phyloP scores from a whole-genome alignment of 352 stramenopile genomes.

The Phytopythium aichiense region DNA sequence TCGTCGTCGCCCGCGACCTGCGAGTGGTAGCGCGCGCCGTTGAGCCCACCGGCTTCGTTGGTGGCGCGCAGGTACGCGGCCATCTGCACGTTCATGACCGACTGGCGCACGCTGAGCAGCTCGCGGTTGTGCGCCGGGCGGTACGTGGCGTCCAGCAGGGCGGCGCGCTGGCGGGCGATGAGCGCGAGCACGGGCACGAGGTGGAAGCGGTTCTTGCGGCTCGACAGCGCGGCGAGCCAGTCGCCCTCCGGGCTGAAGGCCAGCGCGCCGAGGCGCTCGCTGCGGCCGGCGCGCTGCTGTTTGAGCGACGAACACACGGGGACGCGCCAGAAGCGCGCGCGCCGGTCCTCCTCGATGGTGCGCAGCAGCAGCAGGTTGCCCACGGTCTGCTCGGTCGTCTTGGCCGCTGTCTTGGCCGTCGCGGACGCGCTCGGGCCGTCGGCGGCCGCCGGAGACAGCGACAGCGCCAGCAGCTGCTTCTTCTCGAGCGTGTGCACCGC shows the following conservation, averaged over 20 bases:
- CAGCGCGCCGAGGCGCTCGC: slow-evolving; percentile 59
- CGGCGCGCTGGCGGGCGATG: slow-evolving; percentile 47
- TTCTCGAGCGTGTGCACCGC: slow-evolving; percentile 66
- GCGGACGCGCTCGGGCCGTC: slow-evolving; percentile 2
- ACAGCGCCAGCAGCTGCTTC: slow-evolving; percentile 71
- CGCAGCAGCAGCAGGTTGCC: slow-evolving; percentile 63
- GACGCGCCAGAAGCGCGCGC: slow-evolving; percentile 65
- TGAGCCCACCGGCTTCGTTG: slow-evolving; percentile 73
- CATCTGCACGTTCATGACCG: slow-evolving; percentile 80
- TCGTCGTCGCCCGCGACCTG: slow-evolving; percentile 75
- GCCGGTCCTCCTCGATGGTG: slow-evolving; percentile 73
- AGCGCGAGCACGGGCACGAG: slow-evolving; percentile 66
- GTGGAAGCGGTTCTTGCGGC: slow-evolving; percentile 73
- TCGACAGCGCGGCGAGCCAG: slow-evolving; percentile 76
- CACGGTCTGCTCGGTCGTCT: slow-evolving; percentile 17
- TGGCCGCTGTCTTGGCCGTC: not conserved
- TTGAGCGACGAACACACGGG: slow-evolving; percentile 61
- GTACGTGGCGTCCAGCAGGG: slow-evolving; percentile 53
- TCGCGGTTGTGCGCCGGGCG: slow-evolving; percentile 51
- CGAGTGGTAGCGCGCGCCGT: slow-evolving; percentile 79
- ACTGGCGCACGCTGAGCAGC: slow-evolving; percentile 65
- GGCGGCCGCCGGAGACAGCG: slow-evolving; percentile 33
- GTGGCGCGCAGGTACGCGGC: slow-evolving; percentile 78
- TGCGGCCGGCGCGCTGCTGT: slow-evolving; percentile 39
- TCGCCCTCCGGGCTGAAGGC: slow-evolving; percentile 83